These are phyloP conservation scores for Berkeleyomyces basicola DNA, from an alignment of 2,329 filamentous ascomycete genomes.

Conservation along the genomic window DNA sequence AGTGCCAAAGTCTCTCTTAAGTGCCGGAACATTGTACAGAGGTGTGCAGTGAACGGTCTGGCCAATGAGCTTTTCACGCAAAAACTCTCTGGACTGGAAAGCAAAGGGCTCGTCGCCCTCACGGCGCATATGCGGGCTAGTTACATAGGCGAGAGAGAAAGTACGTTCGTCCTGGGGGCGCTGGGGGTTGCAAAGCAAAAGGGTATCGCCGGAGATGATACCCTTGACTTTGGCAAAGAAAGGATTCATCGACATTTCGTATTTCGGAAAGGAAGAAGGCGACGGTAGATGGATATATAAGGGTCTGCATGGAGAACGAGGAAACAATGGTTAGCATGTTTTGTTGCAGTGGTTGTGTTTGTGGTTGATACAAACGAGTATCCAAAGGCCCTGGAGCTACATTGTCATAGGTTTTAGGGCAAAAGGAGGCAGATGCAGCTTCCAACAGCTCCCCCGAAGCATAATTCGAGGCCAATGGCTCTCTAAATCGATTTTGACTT, in stretches of 20 bases:
- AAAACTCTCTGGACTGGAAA: conserved; percentile 86
- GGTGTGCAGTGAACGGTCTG: conserved; percentile 75
- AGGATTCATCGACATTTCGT: conserved; percentile 22
- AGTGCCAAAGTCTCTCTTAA: conserved; percentile 74
- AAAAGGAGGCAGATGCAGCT: not conserved
- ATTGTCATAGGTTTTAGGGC: not conserved
- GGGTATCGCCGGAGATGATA: conserved; percentile 82
- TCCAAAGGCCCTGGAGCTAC: not conserved
- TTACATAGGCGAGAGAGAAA: conserved; percentile 83
- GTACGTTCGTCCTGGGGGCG: conserved; percentile 71
- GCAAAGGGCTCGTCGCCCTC: conserved; percentile 86
- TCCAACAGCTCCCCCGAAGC: not conserved
- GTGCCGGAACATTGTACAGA: conserved; percentile 73
- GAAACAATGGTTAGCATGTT: conserved; percentile 11
- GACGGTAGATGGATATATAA: conserved; percentile 19
- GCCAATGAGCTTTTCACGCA: conserved; percentile 69
- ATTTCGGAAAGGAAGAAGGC: conserved; percentile 14
- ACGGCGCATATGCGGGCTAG: conserved; percentile 68
- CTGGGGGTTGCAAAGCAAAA: conserved; percentile 66
- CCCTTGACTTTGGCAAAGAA: conserved; percentile 72
- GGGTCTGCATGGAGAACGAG: conserved; percentile 15
- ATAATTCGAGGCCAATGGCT: not conserved
- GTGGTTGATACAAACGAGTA: no score
- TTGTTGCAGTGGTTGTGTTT: not conserved
- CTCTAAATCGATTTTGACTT: not conserved